Base-by-base conservation (phyloP, 106 monocot genomes). In the Dendrobium catenatum region DNA sequence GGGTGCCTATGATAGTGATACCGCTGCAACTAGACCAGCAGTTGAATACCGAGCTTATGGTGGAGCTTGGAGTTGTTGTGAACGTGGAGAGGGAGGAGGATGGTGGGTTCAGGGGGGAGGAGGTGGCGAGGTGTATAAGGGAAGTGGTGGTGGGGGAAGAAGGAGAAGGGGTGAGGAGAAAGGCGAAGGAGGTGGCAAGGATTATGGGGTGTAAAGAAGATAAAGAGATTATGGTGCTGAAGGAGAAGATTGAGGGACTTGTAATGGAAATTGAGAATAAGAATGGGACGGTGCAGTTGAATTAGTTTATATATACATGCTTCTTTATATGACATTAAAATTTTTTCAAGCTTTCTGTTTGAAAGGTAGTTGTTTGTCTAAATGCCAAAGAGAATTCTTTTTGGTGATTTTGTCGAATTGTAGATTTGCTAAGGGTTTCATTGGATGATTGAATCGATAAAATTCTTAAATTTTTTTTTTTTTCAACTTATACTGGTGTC, bases 1-100 rank as follows among this genome's bases (percentile, higher is more conserved):
- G 89, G 2, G 83, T 85, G 42, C 87, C 85, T 5, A 87, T 91
- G 76, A 29, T 91, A 10, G 89, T 83, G 2, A 31, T 91, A 16
- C 93, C 90, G 8, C 40, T 87, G 83, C 87, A 93, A 42, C 72
- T 89, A 4, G 93, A 93, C 77, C 93, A 93, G 78, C 89, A 87
- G 2, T 3, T 85, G 4, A 87, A 87, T 59, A 91, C 87, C 0
- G 82, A 81, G 81, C 9, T 89, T 24, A 79, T 91, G 29, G 79
- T 27, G 46, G 87, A 89, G 75, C 68, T 89, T n/a, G 84, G 89
- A 17, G 81, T 89, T 15, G 93, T 78, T 3, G 72, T 83, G 64
- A 73, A 84, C 79, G 79, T 89, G 6, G 16, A 40, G 74, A 72
- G 75, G 46, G 81, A 81, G 51, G 68, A 18, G 51, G 51, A 15